Conservation (phyloP, 345 rosid genomes). For the Carallia pectinifolia region DNA sequence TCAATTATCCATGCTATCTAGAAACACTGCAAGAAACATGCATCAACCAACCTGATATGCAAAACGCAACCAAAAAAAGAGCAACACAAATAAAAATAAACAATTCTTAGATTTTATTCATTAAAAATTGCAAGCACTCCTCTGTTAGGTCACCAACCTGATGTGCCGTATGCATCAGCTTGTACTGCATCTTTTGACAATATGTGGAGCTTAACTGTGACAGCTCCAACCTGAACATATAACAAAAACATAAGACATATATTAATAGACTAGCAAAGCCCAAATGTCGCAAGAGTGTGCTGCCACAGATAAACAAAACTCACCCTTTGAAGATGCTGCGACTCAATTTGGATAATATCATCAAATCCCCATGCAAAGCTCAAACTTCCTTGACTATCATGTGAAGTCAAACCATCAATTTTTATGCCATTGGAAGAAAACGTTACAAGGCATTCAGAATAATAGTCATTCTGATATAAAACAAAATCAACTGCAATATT, state of each 20-base stretch:
- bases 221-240: constrained; percentile 51
- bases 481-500: constrained; percentile 59
- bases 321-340: constrained; percentile 66
- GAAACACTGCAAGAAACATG: background rate
- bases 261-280: background rate
- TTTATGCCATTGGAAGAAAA: constrained; percentile 58
- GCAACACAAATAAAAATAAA: constrained; percentile 6
- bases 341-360: constrained; percentile 60
- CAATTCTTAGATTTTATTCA: background rate
- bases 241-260: constrained; percentile 7
- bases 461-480: constrained; percentile 40
- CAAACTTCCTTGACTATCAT: constrained; percentile 38
- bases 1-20: background rate
- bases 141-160: constrained; percentile 39
- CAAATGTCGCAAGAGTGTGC: background rate
- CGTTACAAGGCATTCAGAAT: constrained; percentile 42
- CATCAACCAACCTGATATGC: background rate
- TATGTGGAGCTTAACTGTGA: constrained; percentile 51
- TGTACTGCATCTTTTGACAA: constrained; percentile 39
- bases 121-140: background rate
- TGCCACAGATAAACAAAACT: constrained; percentile 22
- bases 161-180: constrained; percentile 32
- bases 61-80: constrained; percentile 10
- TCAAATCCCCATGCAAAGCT: constrained; percentile 58
- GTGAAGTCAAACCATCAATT: constrained; percentile 38